These are phyloP conservation scores for Mucor velutinosus DNA, from an alignment of 371 early-diverging fungal species.

Conservation along the genomic window DNA sequence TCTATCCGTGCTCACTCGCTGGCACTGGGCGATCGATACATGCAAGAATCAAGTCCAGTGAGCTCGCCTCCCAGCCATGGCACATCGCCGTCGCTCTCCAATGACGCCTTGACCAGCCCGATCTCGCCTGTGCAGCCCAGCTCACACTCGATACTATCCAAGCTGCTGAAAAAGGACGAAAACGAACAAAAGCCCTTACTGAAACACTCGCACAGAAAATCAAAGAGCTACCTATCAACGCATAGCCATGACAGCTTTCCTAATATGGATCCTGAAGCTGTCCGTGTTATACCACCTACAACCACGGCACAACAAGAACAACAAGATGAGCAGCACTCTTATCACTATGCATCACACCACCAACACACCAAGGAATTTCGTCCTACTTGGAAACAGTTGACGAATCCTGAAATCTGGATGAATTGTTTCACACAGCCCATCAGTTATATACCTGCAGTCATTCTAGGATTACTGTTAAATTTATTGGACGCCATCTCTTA, in stretches of 20 bases:
- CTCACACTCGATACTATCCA: slow-evolving; percentile 16
- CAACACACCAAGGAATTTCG: not conserved
- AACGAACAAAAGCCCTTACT: slow-evolving; percentile 13
- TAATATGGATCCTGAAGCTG: not conserved
- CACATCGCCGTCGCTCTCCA: not conserved
- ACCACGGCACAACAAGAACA: not conserved
- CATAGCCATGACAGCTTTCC: not conserved
- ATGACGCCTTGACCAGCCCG: slow-evolving; percentile 8
- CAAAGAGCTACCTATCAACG: slow-evolving; percentile 7
- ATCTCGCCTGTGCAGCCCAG: slow-evolving; percentile 9
- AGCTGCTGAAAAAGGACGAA: slow-evolving; percentile 9
- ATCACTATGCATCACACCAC: not conserved
- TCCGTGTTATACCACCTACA: not conserved
- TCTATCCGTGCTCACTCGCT: slow-evolving; percentile 63
- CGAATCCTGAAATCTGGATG: slow-evolving; percentile 9
- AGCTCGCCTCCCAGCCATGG: slow-evolving; percentile 11
- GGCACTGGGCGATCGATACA: slow-evolving; percentile 46
- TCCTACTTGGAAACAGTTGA: not conserved
- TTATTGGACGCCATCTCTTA: slow-evolving; percentile 92
- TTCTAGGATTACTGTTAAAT: slow-evolving; percentile 88
- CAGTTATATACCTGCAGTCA: slow-evolving; percentile 84
- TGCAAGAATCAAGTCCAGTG: slow-evolving; percentile 18
- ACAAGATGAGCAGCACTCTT: not conserved
- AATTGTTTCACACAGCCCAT: slow-evolving; percentile 42
- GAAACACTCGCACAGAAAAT: not conserved